phyloP scores from a whole-genome alignment of 441 rosid species.

The Jatropha multifida region DNA sequence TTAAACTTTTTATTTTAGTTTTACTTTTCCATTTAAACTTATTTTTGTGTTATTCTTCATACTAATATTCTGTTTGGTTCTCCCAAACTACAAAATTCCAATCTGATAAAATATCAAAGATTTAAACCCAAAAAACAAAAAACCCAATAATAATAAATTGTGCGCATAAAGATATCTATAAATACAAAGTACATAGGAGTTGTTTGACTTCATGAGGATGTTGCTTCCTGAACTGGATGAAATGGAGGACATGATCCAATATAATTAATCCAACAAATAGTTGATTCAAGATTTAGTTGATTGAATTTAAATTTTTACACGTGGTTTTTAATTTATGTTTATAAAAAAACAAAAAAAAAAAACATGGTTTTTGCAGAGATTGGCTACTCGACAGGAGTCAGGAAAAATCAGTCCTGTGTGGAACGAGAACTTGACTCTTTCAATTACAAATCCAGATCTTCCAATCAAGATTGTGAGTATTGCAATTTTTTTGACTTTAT shows the following conservation, averaged over 20 bases:
- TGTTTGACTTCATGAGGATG: not conserved
- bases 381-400: slow-evolving; percentile 68
- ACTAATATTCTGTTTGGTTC: not conserved
- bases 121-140: too few species aligned
- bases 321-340: not conserved
- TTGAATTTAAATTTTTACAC: not conserved
- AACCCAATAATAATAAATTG: too few species aligned
- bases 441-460: slow-evolving; percentile 50
- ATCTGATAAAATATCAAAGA: not conserved
- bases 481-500: not conserved
- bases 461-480: slow-evolving; percentile 58
- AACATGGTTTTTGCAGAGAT: slow-evolving; percentile 43
- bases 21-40: not conserved
- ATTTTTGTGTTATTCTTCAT: not conserved
- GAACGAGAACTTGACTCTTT: slow-evolving; percentile 78
- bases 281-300: not conserved
- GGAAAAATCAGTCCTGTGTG: slow-evolving; percentile 74
- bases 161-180: not conserved
- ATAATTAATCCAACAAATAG: not conserved
- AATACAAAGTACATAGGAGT: not conserved
- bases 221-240: not conserved
- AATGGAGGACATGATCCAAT: not conserved
- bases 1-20: too few species aligned
- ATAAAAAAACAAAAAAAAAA: not conserved
- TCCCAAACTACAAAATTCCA: not conserved